Percentiles rank a stretch among this genome's conserved stretches.
These are phyloP conservation scores for Penicillium diatomitis DNA, from an alignment of 495 filamentous ascomycete species.

Conservation along the genomic window DNA sequence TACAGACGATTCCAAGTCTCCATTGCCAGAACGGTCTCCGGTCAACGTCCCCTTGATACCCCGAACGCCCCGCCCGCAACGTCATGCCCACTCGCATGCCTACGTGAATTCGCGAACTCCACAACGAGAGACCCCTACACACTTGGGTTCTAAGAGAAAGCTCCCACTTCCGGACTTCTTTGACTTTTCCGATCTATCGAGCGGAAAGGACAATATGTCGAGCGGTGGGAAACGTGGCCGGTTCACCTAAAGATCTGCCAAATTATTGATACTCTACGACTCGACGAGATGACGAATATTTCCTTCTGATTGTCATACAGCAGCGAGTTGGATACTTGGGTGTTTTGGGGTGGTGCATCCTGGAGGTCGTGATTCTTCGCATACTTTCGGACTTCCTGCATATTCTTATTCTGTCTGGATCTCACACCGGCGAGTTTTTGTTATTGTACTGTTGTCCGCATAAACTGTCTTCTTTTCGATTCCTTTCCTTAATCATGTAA, in stretches of 20 bases:
- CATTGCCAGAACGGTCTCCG: slow-evolving; percentile 28
- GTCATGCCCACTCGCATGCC: slow-evolving; percentile 36
- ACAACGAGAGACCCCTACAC: slow-evolving; percentile 31
- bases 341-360: slow-evolving; percentile 31
- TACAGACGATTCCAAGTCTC: slow-evolving; percentile 26
- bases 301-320: slow-evolving; percentile 31
- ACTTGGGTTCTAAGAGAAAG: slow-evolving; percentile 69
- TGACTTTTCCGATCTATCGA: slow-evolving; percentile 59
- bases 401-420: neutral
- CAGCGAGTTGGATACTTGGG: slow-evolving; percentile 21
- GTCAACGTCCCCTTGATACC: slow-evolving; percentile 45
- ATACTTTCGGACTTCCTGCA: slow-evolving; percentile 24
- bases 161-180: slow-evolving; percentile 73
- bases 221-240: slow-evolving; percentile 65
- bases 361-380: slow-evolving; percentile 29
- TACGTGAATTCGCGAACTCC: slow-evolving; percentile 28
- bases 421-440: no score
- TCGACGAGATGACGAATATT: slow-evolving; percentile 32
- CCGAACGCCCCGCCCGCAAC: slow-evolving; percentile 40
- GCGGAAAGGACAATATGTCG: slow-evolving; percentile 57
- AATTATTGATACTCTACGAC: slow-evolving; percentile 20
- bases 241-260: slow-evolving; percentile 38
- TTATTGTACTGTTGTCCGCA: neutral
- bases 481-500: slow-evolving; percentile 4
- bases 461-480: neutral